A percentile compares a stretch with the other conserved stretches of the same genome.
phyloP scores from a whole-genome alignment of 2,329 filamentous ascomycete species.

The Tolypocladium endophyticum region DNA sequence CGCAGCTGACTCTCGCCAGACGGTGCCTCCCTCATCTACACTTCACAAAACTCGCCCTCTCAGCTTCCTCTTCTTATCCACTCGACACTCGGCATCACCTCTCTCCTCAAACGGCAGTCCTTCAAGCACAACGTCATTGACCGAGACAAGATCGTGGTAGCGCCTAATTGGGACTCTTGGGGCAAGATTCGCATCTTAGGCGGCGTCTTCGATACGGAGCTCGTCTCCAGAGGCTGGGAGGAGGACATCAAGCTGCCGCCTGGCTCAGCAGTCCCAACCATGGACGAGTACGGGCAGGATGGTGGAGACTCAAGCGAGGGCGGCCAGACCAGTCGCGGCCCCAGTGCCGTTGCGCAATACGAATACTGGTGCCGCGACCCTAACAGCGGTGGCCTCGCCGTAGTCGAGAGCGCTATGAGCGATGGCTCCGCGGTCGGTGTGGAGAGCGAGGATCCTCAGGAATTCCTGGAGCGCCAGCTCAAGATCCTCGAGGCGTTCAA shows the following conservation, averaged over 20 bases:
- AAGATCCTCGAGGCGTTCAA: slow-evolving; percentile 59
- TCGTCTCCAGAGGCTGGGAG: slow-evolving; percentile 74
- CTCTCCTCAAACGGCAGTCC: slow-evolving; percentile 65
- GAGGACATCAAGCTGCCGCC: slow-evolving; percentile 60
- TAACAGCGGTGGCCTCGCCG: slow-evolving; percentile 44
- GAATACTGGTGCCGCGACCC: slow-evolving; percentile 73
- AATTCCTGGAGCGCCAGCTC: slow-evolving; percentile 65
- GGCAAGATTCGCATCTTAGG: slow-evolving; percentile 89
- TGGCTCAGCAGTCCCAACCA: slow-evolving; percentile 15
- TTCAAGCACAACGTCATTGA: slow-evolving; percentile 88
- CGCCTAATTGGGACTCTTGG: slow-evolving; percentile 97
- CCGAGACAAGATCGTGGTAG: slow-evolving; percentile 86
- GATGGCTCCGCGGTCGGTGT: slow-evolving; percentile 22
- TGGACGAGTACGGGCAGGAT: slow-evolving; percentile 10
- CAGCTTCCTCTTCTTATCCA: slow-evolving; percentile 73
- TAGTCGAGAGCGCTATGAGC: slow-evolving; percentile 28
- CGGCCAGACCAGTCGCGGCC: not conserved
- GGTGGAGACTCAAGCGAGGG: not conserved
- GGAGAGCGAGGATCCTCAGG: slow-evolving; percentile 55
- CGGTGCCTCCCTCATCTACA: slow-evolving; percentile 78
- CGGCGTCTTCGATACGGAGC: slow-evolving; percentile 87
- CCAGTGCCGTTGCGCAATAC: slow-evolving; percentile 58
- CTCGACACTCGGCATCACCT: slow-evolving; percentile 77
- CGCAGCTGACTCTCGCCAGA: slow-evolving; percentile 37
- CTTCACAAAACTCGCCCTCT: slow-evolving; percentile 63